Conservation (phyloP, 2,329 filamentous ascomycete species). For the Ophiostoma perfectum region DNA sequence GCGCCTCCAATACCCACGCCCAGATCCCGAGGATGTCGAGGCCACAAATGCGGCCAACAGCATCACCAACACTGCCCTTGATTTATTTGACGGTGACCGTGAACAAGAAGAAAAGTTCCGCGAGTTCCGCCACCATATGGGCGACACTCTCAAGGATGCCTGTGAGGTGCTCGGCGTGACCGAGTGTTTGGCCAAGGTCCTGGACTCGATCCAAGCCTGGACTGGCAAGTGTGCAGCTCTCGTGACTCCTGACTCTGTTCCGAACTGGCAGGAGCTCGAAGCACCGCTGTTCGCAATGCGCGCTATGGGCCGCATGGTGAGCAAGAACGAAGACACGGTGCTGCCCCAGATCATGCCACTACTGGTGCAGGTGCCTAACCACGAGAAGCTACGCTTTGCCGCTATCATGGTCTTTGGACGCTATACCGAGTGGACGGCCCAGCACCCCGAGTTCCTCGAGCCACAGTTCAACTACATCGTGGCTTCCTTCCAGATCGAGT, state of each 20-base stretch:
- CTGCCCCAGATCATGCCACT: slow-evolving; percentile 88
- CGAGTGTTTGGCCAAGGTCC: slow-evolving; percentile 84
- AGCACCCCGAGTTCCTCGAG: slow-evolving; percentile 87
- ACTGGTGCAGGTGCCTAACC: slow-evolving; percentile 86
- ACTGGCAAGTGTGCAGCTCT: slow-evolving; percentile 74
- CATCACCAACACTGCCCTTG: slow-evolving; percentile 34
- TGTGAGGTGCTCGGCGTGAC: slow-evolving; percentile 94
- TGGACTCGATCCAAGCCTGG: slow-evolving; percentile 81
- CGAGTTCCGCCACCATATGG: slow-evolving; percentile 94
- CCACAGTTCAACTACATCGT: slow-evolving; percentile 95
- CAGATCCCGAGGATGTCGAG: slow-evolving; percentile 62
- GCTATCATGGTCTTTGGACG: slow-evolving; percentile 95
- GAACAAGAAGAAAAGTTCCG: slow-evolving; percentile 96
- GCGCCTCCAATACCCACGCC: slow-evolving; percentile 79
- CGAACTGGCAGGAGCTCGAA: slow-evolving; percentile 94
- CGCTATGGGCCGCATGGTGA: slow-evolving; percentile 94
- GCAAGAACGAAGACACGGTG: slow-evolving; percentile 78
- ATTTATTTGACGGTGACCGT: slow-evolving; percentile 91
- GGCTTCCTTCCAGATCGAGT: slow-evolving; percentile 80
- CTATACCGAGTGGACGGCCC: slow-evolving; percentile 96
- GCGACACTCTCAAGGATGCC: slow-evolving; percentile 92
- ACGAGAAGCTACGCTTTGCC: slow-evolving; percentile 97
- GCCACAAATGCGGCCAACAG: slow-evolving; percentile 48
- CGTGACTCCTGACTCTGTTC: slow-evolving; percentile 68
- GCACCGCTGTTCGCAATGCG: slow-evolving; percentile 92